Evolutionary conservation across 139 green algal genomes (phyloP).

Genomic region (Nannochloris sp.): DNA sequence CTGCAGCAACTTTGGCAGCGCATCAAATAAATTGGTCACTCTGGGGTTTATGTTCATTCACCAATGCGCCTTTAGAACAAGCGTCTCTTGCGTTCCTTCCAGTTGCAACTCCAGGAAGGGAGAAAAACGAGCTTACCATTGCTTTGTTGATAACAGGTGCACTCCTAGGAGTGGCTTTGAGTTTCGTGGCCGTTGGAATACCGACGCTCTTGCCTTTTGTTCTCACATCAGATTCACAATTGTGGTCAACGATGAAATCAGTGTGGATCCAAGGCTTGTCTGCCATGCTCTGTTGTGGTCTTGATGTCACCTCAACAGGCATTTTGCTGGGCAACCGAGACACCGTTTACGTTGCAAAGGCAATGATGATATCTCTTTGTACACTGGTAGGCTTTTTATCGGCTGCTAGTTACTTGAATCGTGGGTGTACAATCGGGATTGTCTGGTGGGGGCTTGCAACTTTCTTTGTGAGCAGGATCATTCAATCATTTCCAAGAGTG

Average conservation of each 20-base stretch:
- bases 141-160: constrained; percentile 28
- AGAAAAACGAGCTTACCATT: constrained; percentile 9
- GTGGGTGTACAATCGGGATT: constrained; percentile 23
- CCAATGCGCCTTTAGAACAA: constrained; percentile 50
- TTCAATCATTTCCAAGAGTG: constrained; percentile 32
- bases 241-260: constrained; percentile 44
- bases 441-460: constrained; percentile 54
- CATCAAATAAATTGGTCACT: constrained; percentile 50
- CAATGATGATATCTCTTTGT: constrained; percentile 41
- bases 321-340: constrained; percentile 41
- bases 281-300: constrained; percentile 43
- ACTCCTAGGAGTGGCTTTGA: constrained; percentile 20
- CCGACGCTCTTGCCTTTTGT: constrained; percentile 25
- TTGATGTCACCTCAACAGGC: constrained; percentile 48
- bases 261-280: constrained; percentile 24
- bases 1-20: constrained; percentile 41
- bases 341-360: constrained; percentile 28
- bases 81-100: constrained; percentile 51
- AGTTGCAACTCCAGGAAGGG: neutral
- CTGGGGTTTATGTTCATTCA: constrained; percentile 47
- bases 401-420: constrained; percentile 7
- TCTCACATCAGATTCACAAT: constrained; percentile 34
- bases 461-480: constrained; percentile 46
- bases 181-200: constrained; percentile 18
- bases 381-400: constrained; percentile 37